phyloP scores from a whole-genome alignment of 164 flowering plant species.

The Stephania japonica region DNA sequence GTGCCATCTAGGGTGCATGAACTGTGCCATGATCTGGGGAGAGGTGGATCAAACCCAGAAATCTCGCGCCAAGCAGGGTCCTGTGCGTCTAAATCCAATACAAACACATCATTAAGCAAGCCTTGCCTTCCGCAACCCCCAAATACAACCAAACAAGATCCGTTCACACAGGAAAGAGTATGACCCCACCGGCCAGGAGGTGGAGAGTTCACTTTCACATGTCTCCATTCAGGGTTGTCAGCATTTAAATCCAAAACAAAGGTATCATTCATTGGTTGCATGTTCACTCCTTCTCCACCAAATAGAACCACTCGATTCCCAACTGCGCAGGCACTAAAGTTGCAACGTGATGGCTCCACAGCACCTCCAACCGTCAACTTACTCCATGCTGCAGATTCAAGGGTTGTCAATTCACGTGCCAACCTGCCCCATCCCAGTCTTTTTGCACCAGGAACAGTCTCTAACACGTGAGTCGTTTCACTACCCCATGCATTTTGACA shows the following conservation, averaged over 20 bases:
- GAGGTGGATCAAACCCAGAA: conserved; percentile 79
- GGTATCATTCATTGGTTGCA: conserved; percentile 98
- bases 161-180: conserved; percentile 79
- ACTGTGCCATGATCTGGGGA: conserved; percentile 97
- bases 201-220: conserved; percentile 83
- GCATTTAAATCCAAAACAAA: conserved; percentile 81
- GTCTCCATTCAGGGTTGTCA: conserved; percentile 73
- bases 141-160: conserved; percentile 76
- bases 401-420: conserved; percentile 88
- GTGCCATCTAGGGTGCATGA: conserved; percentile 95
- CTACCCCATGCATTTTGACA: conserved; percentile 96
- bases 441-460: conserved; percentile 82
- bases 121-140: conserved; percentile 93
- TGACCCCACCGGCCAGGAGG: conserved; percentile 98
- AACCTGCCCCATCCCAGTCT: conserved; percentile 77
- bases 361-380: conserved; percentile 84
- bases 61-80: conserved; percentile 92
- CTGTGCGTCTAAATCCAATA: conserved; percentile 78
- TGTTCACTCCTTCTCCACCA: conserved; percentile 94
- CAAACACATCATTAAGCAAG: conserved; percentile 81
- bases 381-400: conserved; percentile 91
- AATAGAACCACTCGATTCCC: conserved; percentile 89
- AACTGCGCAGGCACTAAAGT: conserved; percentile 92
- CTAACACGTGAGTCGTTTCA: conserved; percentile 79
- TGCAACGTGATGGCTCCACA: conserved; percentile 90